Conservation (phyloP, 768 basidiomycete genomes). For the Mycena belliarum region DNA sequence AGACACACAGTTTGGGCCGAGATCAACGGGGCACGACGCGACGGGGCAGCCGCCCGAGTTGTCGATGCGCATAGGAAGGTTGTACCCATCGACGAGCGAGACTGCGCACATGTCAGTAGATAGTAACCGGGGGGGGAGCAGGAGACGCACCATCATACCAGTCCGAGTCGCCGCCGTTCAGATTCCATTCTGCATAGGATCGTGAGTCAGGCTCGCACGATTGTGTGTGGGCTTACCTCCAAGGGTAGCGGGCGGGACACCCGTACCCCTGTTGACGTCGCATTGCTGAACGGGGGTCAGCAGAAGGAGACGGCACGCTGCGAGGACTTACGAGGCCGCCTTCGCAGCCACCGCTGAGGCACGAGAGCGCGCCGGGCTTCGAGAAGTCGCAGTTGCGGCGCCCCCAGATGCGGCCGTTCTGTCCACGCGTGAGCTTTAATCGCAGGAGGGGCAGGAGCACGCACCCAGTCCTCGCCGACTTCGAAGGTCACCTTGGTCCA, state of each 20-base stretch:
- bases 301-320: not conserved
- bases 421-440: too few species aligned
- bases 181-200: slow-evolving; percentile 50
- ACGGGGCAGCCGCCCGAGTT: slow-evolving; percentile 49
- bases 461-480: too few species aligned
- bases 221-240: too few species aligned
- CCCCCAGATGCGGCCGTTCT: too few species aligned
- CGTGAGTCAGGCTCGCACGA: too few species aligned
- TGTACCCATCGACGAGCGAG: slow-evolving; percentile 61
- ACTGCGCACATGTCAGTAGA: slow-evolving; percentile 30
- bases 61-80: slow-evolving; percentile 54
- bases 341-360: slow-evolving; percentile 46
- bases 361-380: slow-evolving; percentile 36
- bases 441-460: too few species aligned
- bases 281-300: too few species aligned
- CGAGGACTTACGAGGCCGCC: slow-evolving; percentile 41
- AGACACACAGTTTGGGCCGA: slow-evolving; percentile 6
- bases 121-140: too few species aligned
- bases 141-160: slow-evolving; percentile 38
- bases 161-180: slow-evolving; percentile 32
- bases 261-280: slow-evolving; percentile 7
- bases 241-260: slow-evolving; percentile 44
- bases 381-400: slow-evolving; percentile 47
- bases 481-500: too few species aligned
- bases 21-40: slow-evolving; percentile 44